phyloP scores from a whole-genome alignment of 2,329 filamentous ascomycete genomes.

The Penicillium decumbens region DNA sequence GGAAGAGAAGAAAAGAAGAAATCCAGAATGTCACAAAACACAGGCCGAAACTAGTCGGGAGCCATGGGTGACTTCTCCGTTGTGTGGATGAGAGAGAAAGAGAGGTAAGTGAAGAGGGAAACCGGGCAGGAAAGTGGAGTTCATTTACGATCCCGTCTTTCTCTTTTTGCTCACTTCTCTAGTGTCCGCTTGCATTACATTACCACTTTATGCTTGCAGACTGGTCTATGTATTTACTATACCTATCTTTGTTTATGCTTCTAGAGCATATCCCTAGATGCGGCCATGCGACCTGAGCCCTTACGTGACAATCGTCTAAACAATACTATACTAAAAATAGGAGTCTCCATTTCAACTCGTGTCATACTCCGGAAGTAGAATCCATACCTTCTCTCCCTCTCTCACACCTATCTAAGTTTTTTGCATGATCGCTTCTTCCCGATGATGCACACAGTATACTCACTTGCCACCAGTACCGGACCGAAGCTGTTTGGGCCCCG shows the following conservation, averaged over 20 bases:
- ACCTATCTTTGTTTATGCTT: not conserved
- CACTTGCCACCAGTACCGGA: slow-evolving; percentile 10
- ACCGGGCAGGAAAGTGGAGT: not conserved
- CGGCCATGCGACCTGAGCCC: not conserved
- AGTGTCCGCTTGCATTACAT: not conserved
- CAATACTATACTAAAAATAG: no score
- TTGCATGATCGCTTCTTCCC: not conserved
- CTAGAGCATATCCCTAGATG: not conserved
- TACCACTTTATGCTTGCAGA: not conserved
- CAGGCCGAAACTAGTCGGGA: slow-evolving; percentile 22
- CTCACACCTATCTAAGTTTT: not conserved
- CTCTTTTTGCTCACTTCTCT: not conserved
- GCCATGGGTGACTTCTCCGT: slow-evolving; percentile 24
- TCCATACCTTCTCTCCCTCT: not conserved
- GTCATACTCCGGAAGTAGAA: not conserved
- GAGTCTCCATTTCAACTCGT: not conserved
- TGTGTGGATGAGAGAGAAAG: slow-evolving; percentile 19
- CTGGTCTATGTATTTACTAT: not conserved
- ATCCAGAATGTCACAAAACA: slow-evolving; percentile 10
- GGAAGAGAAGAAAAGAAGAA: slow-evolving; percentile 10
- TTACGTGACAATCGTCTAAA: not conserved
- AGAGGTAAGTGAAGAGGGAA: slow-evolving; percentile 22
- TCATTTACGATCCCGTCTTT: not conserved
- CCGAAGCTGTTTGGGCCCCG: not conserved
- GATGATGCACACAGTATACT: slow-evolving; percentile 10